Conservation (phyloP, 345 rosid genomes). For the Litchi chinensis region DNA sequence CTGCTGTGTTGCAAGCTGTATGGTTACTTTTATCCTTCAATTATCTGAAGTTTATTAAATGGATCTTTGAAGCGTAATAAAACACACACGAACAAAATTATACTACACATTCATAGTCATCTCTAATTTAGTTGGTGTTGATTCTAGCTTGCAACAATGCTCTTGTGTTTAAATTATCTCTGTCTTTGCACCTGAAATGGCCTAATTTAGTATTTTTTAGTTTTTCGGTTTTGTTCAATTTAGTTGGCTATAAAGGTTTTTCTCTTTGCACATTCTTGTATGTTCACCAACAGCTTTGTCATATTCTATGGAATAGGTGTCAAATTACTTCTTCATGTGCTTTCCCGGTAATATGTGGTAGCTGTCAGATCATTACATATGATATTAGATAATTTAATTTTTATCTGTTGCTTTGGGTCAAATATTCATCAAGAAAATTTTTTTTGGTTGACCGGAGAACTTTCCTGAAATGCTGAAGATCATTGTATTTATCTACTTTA, state of each 20-base stretch:
- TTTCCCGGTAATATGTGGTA: background rate
- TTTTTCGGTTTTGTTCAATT: background rate
- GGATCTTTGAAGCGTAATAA: conserved; percentile 15
- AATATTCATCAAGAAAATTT: background rate
- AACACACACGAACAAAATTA: background rate
- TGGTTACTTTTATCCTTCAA: conserved; percentile 25
- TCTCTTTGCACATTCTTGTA: background rate
- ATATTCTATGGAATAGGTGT: background rate
- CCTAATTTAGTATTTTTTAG: background rate
- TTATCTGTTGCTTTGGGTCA: background rate
- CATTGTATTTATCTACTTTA: background rate
- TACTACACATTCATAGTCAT: background rate
- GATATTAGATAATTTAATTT: background rate
- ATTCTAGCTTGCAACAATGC: background rate
- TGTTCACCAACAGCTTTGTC: background rate
- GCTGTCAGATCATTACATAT: background rate
- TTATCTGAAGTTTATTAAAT: conserved; percentile 7
- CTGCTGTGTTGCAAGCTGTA: conserved; percentile 85
- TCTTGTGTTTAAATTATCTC: background rate
- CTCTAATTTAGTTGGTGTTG: background rate
- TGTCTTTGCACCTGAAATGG: background rate
- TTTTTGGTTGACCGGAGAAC: background rate
- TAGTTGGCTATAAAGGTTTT: background rate
- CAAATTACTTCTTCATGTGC: background rate
- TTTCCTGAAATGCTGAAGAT: background rate